Evolutionary conservation across 768 basidiomycete species (phyloP).

Genomic region (Pleurotus tuoliensis): DNA sequence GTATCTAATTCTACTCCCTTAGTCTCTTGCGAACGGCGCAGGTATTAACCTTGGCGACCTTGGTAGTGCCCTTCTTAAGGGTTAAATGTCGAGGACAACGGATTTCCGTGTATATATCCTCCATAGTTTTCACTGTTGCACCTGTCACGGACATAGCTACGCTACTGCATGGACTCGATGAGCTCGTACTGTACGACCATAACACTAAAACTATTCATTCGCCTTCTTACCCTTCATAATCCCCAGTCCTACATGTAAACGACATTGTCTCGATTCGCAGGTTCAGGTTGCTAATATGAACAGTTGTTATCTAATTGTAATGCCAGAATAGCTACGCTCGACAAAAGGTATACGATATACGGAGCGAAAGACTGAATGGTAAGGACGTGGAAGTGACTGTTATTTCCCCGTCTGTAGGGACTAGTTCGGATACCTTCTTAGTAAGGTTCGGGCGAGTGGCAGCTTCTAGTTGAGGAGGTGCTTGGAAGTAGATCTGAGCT

Average conservation of each 20-base stretch:
- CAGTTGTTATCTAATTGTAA: no score
- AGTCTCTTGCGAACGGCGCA: constrained; percentile 6
- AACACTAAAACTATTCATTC: not conserved
- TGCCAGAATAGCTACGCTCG: not conserved
- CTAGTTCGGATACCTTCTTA: constrained; percentile 80
- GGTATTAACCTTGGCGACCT: constrained; percentile 1
- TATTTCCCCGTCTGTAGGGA: constrained; percentile 73
- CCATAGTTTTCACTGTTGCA: not conserved
- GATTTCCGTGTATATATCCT: not conserved
- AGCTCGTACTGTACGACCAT: not conserved
- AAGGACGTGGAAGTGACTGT: constrained; percentile 85
- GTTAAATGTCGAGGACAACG: not conserved
- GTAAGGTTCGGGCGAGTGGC: constrained; percentile 88
- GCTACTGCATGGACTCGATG: not conserved
- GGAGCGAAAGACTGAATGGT: constrained; percentile 80
- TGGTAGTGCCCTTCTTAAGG: not conserved
- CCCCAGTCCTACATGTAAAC: not conserved
- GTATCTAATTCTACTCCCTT: not conserved
- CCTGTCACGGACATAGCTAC: not conserved
- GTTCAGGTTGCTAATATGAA: no score
- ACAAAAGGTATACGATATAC: constrained; percentile 45
- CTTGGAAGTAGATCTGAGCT: constrained; percentile 87
- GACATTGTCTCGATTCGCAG: not conserved
- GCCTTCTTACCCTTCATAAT: no score
- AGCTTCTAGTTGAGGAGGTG: constrained; percentile 86